phyloP scores from a whole-genome alignment of 352 stramenopile genomes.

The Phytopythium litorale region DNA sequence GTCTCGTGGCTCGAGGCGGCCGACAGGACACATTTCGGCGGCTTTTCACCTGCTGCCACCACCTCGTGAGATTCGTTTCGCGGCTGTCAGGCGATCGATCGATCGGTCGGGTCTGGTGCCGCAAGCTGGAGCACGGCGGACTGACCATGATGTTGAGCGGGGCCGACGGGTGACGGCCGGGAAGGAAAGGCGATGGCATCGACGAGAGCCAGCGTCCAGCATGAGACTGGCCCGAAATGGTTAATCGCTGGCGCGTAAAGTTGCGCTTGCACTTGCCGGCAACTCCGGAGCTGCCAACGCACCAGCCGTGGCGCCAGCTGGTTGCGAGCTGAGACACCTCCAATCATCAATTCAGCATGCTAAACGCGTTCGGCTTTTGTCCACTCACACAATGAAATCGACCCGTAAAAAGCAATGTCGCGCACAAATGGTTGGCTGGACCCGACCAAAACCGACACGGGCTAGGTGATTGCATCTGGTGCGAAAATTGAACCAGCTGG shows the following conservation, averaged over 20 bases:
- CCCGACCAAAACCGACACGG: neutral
- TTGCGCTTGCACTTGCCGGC: neutral
- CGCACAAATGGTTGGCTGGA: too few species aligned
- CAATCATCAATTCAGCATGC: too few species aligned
- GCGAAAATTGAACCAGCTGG: slow-evolving; percentile 1
- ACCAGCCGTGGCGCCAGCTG: neutral
- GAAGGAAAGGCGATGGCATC: neutral
- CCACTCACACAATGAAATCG: too few species aligned
- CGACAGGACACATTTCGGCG: neutral
- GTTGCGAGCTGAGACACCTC: too few species aligned
- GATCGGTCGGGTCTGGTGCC: neutral
- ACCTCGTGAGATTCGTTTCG: neutral
- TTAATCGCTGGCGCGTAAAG: neutral
- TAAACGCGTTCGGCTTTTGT: too few species aligned
- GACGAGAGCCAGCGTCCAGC: neutral
- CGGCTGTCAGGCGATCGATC: neutral
- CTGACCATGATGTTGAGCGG: neutral
- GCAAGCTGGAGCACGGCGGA: neutral
- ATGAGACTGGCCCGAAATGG: neutral
- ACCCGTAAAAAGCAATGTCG: too few species aligned
- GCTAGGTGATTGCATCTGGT: slow-evolving; percentile 6
- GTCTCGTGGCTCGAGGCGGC: neutral
- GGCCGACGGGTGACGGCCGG: neutral
- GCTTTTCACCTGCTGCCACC: neutral
- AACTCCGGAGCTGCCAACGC: neutral